Evolutionary conservation across 805 yeast species (phyloP), one percentile per base, ranked within the genome.

Genomic region (Spathaspora gorwiae): DNA sequence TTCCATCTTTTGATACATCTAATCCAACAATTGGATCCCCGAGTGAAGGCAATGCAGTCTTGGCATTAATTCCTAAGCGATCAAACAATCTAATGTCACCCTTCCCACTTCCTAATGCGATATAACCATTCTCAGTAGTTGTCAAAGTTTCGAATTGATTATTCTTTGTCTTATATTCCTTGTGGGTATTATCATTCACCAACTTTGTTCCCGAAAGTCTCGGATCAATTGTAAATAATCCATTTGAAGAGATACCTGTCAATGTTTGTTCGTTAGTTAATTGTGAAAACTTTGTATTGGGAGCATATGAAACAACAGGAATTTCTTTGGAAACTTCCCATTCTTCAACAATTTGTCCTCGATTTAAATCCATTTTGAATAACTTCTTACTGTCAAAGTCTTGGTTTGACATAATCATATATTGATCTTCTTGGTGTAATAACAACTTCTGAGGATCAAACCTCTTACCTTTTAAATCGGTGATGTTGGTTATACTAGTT

Each of bases 281-380:
- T 58, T 85, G 95, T 34, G 87, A 79, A 54, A 83, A 84, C 62
- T 88, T 89, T 42, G 75, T 64, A n/a, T 80, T 72, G 5, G 95
- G 90, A 2, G 84, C 85, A 60, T 81, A 83, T 29, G 76, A 72
- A 13, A 76, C 77, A 27, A 83, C 70, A 14, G 80, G 71, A 7
- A 73, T 50, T 43, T 76, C 75, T 26, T 70, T 72, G 19, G 60
- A 55, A 15, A 85, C 72, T 32, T 75, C 66, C 94, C 95, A 90
- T 58, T 87, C 94, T 59, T 90, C 96, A n/a, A 90, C 84, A 43
- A 90, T 75, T 56, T 82, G 72, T 11, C 96, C 97, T 46, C 80
- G 75, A 57, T 79, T 85, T 40, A 90, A 64, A 66, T 90, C 97
- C 89, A 89, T 78, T 53, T 80, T 78, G 65, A 75, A 87, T 40